phyloP scores from a whole-genome alignment of 257 asterid species.

The Nicotiana knightiana region DNA sequence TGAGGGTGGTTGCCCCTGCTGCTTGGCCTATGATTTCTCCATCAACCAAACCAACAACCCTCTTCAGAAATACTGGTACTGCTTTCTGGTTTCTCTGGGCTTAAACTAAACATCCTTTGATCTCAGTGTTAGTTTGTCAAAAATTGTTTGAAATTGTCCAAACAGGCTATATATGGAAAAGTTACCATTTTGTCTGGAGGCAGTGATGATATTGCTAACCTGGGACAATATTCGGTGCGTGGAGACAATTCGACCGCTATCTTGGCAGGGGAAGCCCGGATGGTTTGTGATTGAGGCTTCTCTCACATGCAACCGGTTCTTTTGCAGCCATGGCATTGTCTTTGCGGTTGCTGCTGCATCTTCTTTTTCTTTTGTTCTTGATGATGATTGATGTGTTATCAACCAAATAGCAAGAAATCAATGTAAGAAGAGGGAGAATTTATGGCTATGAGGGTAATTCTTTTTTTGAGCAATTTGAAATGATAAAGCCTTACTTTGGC shows the following conservation, averaged over 20 bases:
- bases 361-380: no score
- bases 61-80: background rate
- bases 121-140: background rate
- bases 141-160: background rate
- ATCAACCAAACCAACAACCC: background rate
- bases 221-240: background rate
- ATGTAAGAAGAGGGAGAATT: background rate
- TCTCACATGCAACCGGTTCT: background rate
- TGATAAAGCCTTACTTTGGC: background rate
- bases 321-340: background rate
- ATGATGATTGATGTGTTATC: no score
- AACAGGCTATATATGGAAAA: background rate
- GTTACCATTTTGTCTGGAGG: background rate
- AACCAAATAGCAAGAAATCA: background rate
- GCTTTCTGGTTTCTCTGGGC: background rate
- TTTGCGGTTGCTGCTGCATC: no score
- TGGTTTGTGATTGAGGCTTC: background rate
- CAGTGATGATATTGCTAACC: background rate
- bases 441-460: background rate
- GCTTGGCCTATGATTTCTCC: background rate
- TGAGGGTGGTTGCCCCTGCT: conserved; percentile 5
- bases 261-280: background rate
- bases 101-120: background rate
- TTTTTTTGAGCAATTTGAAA: background rate
- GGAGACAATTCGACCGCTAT: background rate